Base-by-base conservation (phyloP, 192 early-diverging fungal genomes). In the Coemansia sp. region DNA sequence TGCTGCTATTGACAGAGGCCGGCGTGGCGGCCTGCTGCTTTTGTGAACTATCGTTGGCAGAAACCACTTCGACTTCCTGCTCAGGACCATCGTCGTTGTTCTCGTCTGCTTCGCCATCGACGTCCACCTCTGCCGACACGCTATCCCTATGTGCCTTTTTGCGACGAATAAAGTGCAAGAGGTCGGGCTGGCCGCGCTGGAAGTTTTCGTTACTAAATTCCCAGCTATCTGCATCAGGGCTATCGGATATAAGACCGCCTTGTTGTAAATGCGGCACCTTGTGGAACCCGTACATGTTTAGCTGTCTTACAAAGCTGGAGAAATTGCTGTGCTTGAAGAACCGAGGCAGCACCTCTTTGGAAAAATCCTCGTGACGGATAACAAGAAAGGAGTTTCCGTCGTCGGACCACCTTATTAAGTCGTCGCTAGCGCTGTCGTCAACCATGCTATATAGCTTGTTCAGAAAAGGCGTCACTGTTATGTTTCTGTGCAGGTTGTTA, bases 401-500 rank as follows among this genome's bases (percentile, higher is more conserved):
- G 10, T 88, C 88, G 0, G 90, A 86, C 96, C 96, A 98, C 27
- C 86, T 85, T 48, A 98, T 98, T 32, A 95, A 69, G 34, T 88
- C 85, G 73, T 96, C 87, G 34, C 90, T 88, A n/a, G 77, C 65
- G 27, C 84, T 80, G 71, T 96, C 96, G 55, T 85, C 82, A 1
- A 98, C 96, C 94, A 98, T 98, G 67, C 90, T 94, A 69, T 93
- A 95, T 10, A 97, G 86, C 66, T 97, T 97, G 78, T 91, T 95
- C 13, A 97, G 73, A 68, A 97, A 97, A 3, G 93, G 92, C 2
- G 95, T 92, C 19, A 97, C 91, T 16, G 76, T 71, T 24, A 79
- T 71, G 71, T 74, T 74, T 14, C 76, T 57, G 60, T 81, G 72
- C 35, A 75, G 16, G 58, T 62, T 68, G 75, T 58, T 64, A 25